Evolutionary conservation across 1,139 yeast species (phyloP).

Genomic region (Blastobotrys apis): DNA sequence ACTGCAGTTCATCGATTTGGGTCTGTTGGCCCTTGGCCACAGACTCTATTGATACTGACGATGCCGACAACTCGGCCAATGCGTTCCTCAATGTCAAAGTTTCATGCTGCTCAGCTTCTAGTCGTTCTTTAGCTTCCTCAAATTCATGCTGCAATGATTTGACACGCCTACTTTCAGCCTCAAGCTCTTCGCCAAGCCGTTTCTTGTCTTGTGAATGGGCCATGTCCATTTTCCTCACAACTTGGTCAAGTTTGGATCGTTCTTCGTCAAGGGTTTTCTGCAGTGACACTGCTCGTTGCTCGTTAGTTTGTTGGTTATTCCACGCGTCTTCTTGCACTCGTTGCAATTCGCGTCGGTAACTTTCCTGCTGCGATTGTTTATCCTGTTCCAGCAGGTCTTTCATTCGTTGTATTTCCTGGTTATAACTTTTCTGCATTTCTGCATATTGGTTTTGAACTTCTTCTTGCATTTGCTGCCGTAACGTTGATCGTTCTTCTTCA

Average conservation of each 20-base stretch:
- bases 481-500: not conserved
- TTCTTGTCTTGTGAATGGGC: slow-evolving; percentile 20
- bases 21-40: slow-evolving; percentile 20
- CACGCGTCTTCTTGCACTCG: not conserved
- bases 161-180: slow-evolving; percentile 17
- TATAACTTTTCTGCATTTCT: not conserved
- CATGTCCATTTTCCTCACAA: slow-evolving; percentile 13
- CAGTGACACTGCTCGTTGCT: slow-evolving; percentile 1
- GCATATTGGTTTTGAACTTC: not conserved
- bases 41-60: slow-evolving; percentile 20
- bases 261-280: not conserved
- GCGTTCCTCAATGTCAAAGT: slow-evolving; percentile 25
- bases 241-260: not conserved
- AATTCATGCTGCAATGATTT: slow-evolving; percentile 26
- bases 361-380: not conserved
- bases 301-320: slow-evolving; percentile 15
- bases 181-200: slow-evolving; percentile 10
- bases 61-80: slow-evolving; percentile 19
- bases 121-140: slow-evolving; percentile 25
- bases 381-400: slow-evolving; percentile 1
- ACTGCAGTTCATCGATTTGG: slow-evolving; percentile 23
- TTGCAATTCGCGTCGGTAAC: slow-evolving; percentile 2
- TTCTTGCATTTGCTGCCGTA: not conserved
- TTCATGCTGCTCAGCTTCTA: slow-evolving; percentile 32
- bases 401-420: not conserved